Conservation (phyloP, 2,329 filamentous ascomycete genomes). For the Aureobasidium leucospermi region DNA sequence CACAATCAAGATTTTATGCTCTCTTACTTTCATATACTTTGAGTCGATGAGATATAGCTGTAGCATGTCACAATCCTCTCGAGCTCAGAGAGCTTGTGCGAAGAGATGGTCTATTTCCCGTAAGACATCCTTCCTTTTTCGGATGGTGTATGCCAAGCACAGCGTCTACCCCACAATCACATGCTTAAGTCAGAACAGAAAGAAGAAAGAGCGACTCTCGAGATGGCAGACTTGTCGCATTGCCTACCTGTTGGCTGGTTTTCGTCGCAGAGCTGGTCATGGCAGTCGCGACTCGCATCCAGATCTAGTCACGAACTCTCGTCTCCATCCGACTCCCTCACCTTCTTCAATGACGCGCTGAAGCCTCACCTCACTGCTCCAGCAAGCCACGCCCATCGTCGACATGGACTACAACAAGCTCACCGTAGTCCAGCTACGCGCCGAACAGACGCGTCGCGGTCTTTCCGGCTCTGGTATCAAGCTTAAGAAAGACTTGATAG, state of each 20-base stretch:
- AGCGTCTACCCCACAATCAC: neutral
- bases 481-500: neutral
- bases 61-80: neutral
- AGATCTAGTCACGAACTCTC: too few relatives aligned
- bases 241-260: too few relatives aligned
- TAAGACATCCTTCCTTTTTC: neutral
- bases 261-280: neutral
- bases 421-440: neutral
- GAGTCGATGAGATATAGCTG: too few relatives aligned
- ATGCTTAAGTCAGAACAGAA: neutral
- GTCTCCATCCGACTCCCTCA: neutral
- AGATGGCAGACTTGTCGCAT: neutral
- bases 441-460: neutral
- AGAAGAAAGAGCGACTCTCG: neutral
- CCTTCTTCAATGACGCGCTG: neutral
- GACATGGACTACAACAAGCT: neutral
- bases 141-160: neutral
- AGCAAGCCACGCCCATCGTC: neutral
- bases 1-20: too few relatives aligned
- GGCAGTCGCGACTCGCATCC: neutral
- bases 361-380: neutral
- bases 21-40: too few relatives aligned
- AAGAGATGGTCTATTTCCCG: too few relatives aligned
- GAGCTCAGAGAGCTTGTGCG: too few relatives aligned
- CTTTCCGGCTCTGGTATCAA: neutral